Base-by-base conservation (phyloP, 805 yeast species). In the Saccharomycodes ludwigii region DNA sequence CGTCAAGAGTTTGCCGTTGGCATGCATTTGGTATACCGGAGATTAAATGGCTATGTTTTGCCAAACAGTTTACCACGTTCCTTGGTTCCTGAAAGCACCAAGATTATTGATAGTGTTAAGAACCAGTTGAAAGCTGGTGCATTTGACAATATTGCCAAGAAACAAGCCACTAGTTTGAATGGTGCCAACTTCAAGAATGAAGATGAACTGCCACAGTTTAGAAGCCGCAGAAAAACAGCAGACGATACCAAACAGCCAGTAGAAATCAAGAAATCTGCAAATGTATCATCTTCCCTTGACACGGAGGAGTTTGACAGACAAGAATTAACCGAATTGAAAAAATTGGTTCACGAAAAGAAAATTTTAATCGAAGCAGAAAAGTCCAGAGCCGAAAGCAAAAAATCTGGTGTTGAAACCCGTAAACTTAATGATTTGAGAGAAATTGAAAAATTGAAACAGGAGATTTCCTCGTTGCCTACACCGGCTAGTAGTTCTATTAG, bases 1-100 rank as follows among this genome's bases (percentile, higher is more conserved):
- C 75, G 73, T 46, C 95, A 88, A 52, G 94, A 84, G 54, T 91
- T 88, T 60, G 79, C 95, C 0, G 85, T 91, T 21, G 96, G 97
- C 20, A 91, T 88, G 97, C 96, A 93, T 64, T 65, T 88, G 37
- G 88, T 88, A 27, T 88, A 91, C 58, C 72, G 95, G 53, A 71
- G 88, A 40, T 61, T 88, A 50, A 86, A 85, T 48, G 96, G 96
- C 2, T 73, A 71, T 40, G 83, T 79, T n/a, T 58, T 91, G 31
- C 98, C 98, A 16, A 50, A 65, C 29, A 63, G 74, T 33, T 66
- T 88, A 32, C 97, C 97, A 3, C 84, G 93, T 2, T 94, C 85
- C 48, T 68, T 88, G 40, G 61, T 85, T 19, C 97, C 98, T 6
- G 93, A 94, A 3, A 79, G 94, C 6, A 69, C 79, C 23, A 73